phyloP scores from a whole-genome alignment of 2,329 filamentous ascomycete species.

The Fusarium sp. region DNA sequence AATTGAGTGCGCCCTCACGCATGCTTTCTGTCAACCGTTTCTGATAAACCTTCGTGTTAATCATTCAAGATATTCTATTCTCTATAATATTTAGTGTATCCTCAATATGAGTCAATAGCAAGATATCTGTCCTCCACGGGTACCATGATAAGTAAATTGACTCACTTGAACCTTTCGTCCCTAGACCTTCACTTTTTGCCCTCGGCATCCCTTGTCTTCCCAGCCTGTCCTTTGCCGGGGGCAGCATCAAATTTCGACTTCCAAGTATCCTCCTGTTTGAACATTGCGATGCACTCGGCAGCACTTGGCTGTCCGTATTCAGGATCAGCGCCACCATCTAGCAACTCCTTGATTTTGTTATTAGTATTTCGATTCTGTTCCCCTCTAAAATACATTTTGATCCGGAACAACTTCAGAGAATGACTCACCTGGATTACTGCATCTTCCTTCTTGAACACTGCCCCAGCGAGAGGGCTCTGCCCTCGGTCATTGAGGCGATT shows the following conservation, averaged over 20 bases:
- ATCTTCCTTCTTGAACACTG: conserved; percentile 76
- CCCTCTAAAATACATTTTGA: background rate
- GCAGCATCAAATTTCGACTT: conserved; percentile 59
- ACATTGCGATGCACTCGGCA: conserved; percentile 58
- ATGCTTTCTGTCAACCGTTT: background rate
- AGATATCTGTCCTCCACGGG: background rate
- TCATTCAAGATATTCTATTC: background rate
- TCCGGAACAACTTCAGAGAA: too few species aligned
- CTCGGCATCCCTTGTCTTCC: background rate
- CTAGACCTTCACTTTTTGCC: background rate
- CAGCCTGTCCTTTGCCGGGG: conserved; percentile 52
- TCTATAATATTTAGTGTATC: background rate
- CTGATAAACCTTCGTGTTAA: background rate
- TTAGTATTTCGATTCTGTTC: background rate
- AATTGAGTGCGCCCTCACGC: background rate
- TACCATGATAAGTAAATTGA: background rate
- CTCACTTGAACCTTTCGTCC: background rate
- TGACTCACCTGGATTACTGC: conserved; percentile 65
- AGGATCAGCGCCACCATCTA: conserved; percentile 64
- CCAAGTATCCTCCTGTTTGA: conserved; percentile 63
- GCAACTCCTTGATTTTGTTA: conserved; percentile 48
- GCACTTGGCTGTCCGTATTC: conserved; percentile 61
- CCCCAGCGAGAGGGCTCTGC: conserved; percentile 75
- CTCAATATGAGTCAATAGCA: background rate
- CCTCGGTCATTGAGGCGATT: conserved; percentile 74